phyloP scores from a whole-genome alignment of 2,329 filamentous ascomycete genomes.

The Daldinia sp. region DNA sequence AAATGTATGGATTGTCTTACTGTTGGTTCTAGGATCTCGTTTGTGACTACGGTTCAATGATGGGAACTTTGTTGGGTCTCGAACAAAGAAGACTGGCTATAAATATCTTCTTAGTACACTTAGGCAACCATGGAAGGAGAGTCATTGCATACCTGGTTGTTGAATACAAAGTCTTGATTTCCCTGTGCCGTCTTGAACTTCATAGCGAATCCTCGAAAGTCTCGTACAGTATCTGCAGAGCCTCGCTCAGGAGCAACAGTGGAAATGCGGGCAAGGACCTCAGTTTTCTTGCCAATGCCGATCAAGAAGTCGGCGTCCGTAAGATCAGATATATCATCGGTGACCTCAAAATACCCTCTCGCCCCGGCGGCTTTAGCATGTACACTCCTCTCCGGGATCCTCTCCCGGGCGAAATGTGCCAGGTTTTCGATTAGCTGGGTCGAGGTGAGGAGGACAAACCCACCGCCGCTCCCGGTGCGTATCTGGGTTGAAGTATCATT shows the following conservation, averaged over 20 bases:
- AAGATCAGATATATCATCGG: slow-evolving; percentile 44
- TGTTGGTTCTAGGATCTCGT: slow-evolving; percentile 40
- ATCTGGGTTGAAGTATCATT: slow-evolving; percentile 38
- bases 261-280: slow-evolving; percentile 44
- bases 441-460: slow-evolving; percentile 36
- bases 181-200: slow-evolving; percentile 45
- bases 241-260: slow-evolving; percentile 46
- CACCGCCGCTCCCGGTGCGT: slow-evolving; percentile 35
- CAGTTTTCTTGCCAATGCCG: slow-evolving; percentile 45
- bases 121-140: neutral
- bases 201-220: slow-evolving; percentile 46
- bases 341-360: slow-evolving; percentile 46
- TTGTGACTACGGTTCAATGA: slow-evolving; percentile 46
- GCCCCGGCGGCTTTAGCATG: slow-evolving; percentile 43
- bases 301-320: slow-evolving; percentile 46
- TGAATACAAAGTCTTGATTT: slow-evolving; percentile 46
- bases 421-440: slow-evolving; percentile 45
- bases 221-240: slow-evolving; percentile 43
- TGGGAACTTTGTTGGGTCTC: slow-evolving; percentile 46
- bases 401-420: slow-evolving; percentile 41
- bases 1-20: slow-evolving; percentile 11
- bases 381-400: slow-evolving; percentile 46
- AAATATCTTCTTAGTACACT: neutral
- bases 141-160: slow-evolving; percentile 29
- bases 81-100: slow-evolving; percentile 45